Base-by-base conservation (phyloP, 495 filamentous ascomycete species). In the Aspergillus cavernicola region DNA sequence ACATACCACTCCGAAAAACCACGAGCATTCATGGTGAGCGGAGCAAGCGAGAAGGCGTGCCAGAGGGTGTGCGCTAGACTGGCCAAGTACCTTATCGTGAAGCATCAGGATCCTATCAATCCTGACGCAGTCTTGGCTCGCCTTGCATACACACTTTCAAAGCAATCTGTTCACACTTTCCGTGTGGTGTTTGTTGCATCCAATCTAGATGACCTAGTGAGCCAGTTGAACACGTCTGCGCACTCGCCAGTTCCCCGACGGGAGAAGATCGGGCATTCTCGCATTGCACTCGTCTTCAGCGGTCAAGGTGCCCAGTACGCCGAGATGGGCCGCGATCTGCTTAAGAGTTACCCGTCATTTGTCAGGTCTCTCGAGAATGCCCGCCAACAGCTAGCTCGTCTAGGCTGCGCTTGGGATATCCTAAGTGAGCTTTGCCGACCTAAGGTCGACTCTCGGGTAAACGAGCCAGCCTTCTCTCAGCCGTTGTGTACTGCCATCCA, bases 401-500 rank as follows among this genome's bases (percentile, higher is more conserved):
- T 57, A 12, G 48, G 47, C 1, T 53, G 47, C 16, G n/a, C 41
- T 0, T 58, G 48, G 42, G 37, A 53, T 50, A 33, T 53, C 15
- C 23, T 53, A 5, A 53, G 50, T 18, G 50, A 53, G 23, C 50
- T 53, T 18, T 53, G 50, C 31, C 40, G 41, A 12, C 50, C 50
- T 3, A 53, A 45, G 23, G 50, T 26, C 2, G 41, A 45, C 31
- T 53, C 50, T n/a, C 31, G 50, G 9, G 49, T 52, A 2, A 45
- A 57, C 24, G 39, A 60, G 24, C 49, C 44, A 5, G 15, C 19
- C 51, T n/a, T 31, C 52, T 54, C 47, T 4, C 66, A 69, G 46
- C 63, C 66, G 0, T 10, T 60, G 0, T 64, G 50, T 28, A 67
- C 65, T 10, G 66, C 65, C 0, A 41, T 69, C 10, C 66, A 69